Evolutionary conservation across 2,329 filamentous ascomycete genomes (phyloP).

Genomic region (Colletotrichum sp.): DNA sequence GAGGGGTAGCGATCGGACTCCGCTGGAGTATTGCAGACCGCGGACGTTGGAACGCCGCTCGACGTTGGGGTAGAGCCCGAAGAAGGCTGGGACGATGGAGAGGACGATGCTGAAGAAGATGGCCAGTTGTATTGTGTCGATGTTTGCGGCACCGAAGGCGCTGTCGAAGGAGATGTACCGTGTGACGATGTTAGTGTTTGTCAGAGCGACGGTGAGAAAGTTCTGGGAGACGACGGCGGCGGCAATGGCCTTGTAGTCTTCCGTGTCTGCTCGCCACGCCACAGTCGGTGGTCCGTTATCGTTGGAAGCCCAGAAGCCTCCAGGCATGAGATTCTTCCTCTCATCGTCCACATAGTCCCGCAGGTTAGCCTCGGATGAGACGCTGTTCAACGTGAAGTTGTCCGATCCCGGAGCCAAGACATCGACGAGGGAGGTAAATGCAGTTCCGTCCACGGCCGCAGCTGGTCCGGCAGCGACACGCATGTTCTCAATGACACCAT

Average conservation of each 20-base stretch:
- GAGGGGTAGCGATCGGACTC: constrained; percentile 79
- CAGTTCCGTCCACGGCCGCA: constrained; percentile 16
- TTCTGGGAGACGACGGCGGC: constrained; percentile 71
- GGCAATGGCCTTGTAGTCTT: constrained; percentile 40
- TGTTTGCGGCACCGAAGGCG: constrained; percentile 67
- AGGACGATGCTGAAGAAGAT: constrained; percentile 84
- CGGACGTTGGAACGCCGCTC: constrained; percentile 82
- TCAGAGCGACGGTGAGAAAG: constrained; percentile 66
- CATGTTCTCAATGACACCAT: constrained; percentile 23
- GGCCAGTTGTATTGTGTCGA: constrained; percentile 78
- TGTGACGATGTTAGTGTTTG: constrained; percentile 73
- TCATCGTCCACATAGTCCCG: constrained; percentile 65
- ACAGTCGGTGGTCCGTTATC: constrained; percentile 66
- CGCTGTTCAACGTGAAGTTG: constrained; percentile 21
- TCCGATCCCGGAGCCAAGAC: background rate
- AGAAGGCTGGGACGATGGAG: constrained; percentile 82
- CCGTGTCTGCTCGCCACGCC: constrained; percentile 69
- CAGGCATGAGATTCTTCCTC: constrained; percentile 74
- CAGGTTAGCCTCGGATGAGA: constrained; percentile 69
- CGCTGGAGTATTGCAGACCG: constrained; percentile 89
- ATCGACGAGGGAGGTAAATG: constrained; percentile 15
- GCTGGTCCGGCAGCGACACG: constrained; percentile 28
- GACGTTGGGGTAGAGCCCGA: constrained; percentile 83
- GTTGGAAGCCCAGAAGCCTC: constrained; percentile 78
- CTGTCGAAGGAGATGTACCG: constrained; percentile 78